Base-by-base conservation (phyloP, 768 basidiomycete genomes). In the Mycena kentingensis region DNA sequence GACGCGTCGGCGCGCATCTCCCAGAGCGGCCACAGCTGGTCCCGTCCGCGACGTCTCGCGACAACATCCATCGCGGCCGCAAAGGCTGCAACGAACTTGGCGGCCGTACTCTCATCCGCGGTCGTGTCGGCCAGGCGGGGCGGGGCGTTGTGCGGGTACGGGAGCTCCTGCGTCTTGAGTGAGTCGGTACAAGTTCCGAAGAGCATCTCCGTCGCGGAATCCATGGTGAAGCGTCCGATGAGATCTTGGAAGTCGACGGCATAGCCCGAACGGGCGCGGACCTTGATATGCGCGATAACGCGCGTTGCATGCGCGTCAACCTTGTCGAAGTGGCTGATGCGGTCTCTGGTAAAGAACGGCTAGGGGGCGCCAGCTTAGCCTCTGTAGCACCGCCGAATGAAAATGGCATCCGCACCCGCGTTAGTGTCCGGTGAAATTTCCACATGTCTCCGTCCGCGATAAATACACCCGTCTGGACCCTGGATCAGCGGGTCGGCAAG, bases 161-260 rank as follows among this genome's bases (percentile, higher is more conserved):
- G 74, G 3, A 84, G n/a, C n/a, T 70, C 7, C 72, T 73, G 1
- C 73, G n/a, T 77, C 2, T 70, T 69, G 19, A 83, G 77, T 3
- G 77, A 77, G 43, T 66, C 61, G 19, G 82, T 75, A 45, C 76
- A 70, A 29, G 75, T 64, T 27, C 75, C 78, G 52, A 84, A 83
- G 24, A 84, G 74, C 57, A 83, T 85, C 39, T 83, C 80, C 0
- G 82, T 77, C 2, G 81, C 82, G 0, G 80, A 79, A 64, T 84
- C 83, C 49, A 84, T 69, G 0, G 83, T 85, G 63, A 83, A 85
- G 1, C 82, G 76, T 0, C 76, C 76, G 4, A 77, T 73, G 39
- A 79, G 69, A 48, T 83, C 80, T 65, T 83, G 83, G 52, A 84
- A 76, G 58, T 85, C 80, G 24, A 83, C 72, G 4, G 84, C 70